Evolutionary conservation across 768 basidiomycete species (phyloP).

Genomic region (Lactifluus piperatus): DNA sequence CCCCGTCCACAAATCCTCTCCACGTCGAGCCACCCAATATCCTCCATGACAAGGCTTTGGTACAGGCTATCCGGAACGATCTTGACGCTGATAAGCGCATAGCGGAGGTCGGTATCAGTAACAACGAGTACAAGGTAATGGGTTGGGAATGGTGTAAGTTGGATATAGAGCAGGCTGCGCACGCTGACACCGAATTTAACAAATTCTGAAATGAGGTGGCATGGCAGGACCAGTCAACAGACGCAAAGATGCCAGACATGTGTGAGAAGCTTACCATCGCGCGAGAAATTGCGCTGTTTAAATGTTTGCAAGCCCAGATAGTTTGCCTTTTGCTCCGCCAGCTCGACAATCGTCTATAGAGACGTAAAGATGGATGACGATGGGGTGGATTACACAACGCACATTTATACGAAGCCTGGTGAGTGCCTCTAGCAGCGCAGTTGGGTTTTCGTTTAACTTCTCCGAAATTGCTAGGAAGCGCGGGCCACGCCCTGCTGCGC

Average conservation of each 20-base stretch:
- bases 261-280: slow-evolving; percentile 40
- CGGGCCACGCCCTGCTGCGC: slow-evolving; percentile 63
- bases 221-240: neutral
- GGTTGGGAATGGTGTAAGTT: slow-evolving; percentile 63
- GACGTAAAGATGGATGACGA: neutral
- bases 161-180: slow-evolving; percentile 63
- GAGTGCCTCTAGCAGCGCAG: slow-evolving; percentile 46
- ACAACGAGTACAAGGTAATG: slow-evolving; percentile 85
- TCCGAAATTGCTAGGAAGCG: slow-evolving; percentile 51
- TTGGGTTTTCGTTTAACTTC: slow-evolving; percentile 62
- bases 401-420: slow-evolving; percentile 56
- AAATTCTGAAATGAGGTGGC: slow-evolving; percentile 39
- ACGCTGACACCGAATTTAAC: slow-evolving; percentile 58
- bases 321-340: slow-evolving; percentile 77
- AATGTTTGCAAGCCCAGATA: slow-evolving; percentile 76
- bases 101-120: slow-evolving; percentile 67
- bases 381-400: slow-evolving; percentile 23
- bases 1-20: slow-evolving; percentile 44
- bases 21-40: slow-evolving; percentile 74
- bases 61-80: slow-evolving; percentile 46
- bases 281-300: slow-evolving; percentile 56
- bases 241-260: neutral
- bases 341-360: slow-evolving; percentile 70
- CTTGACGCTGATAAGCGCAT: slow-evolving; percentile 69
- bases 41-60: slow-evolving; percentile 57